Percentiles rank a stretch among this genome's conserved stretches.
phyloP scores from a whole-genome alignment of 75 land plant species.

The Picea sitchensis region DNA sequence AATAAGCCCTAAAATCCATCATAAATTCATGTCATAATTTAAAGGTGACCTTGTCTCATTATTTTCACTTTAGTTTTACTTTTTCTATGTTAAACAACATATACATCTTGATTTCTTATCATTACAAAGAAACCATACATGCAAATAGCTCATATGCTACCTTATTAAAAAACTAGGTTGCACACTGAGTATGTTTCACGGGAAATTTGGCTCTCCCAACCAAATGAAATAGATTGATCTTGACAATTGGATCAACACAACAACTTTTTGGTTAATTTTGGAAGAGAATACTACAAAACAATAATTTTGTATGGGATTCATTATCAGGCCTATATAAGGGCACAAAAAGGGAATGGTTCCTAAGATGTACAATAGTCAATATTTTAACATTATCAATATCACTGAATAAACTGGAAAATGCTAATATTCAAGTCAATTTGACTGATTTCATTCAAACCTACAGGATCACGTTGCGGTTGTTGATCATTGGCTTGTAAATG shows the following conservation, averaged over 20 bases:
- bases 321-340: not conserved
- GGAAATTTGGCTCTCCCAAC: not conserved
- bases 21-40: no score
- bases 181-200: not conserved
- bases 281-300: not conserved
- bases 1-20: no score
- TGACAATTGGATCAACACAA: not conserved
- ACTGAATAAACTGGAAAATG: not conserved
- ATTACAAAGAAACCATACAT: not conserved
- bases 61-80: not conserved
- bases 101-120: not conserved
- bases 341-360: not conserved
- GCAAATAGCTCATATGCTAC: not conserved
- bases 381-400: not conserved
- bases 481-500: constrained; percentile 93
- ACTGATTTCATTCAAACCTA: not conserved
- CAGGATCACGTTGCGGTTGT: constrained; percentile 86
- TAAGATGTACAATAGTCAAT: not conserved
- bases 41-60: not conserved
- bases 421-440: not conserved
- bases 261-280: not conserved
- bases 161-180: not conserved
- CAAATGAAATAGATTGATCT: not conserved
- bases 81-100: not conserved
- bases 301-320: not conserved